Base-by-base conservation (phyloP, 176 grass and related monocot species). In the Themeda triandra region DNA sequence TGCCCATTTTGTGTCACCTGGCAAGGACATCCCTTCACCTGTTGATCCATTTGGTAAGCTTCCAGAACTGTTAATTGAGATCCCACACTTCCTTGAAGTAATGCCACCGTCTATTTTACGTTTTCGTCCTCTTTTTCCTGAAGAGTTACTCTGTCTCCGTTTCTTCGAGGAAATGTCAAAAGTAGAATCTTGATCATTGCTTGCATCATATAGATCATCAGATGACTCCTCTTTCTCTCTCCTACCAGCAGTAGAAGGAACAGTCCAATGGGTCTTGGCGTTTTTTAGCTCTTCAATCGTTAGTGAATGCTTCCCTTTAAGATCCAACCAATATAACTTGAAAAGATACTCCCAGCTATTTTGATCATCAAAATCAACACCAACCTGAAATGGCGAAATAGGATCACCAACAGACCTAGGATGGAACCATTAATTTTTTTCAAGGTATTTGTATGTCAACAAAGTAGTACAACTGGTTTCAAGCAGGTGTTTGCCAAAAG, bases 301-400 rank as follows among this genome's bases (percentile, higher is more conserved):
- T 86, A 99, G 72, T 41, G 73, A 83, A 56, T 94, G 65, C 11
- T 92, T 99, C 73, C 90, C 66, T 90, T 96, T 99, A n/a, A 90
- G 67, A 83, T 92, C 84, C 58, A 99, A 91, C 97, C 97, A 99
- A 84, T 99, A 99, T 72, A 96, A 79, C 81, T 99, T 99, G 86
- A 99, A 99, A 66, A 99, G 91, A 82, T 99, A 99, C 86, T 99
- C 93, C 97, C 97, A 99, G 79, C 90, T 99, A 89, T 85, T 92
- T 86, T 91, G 84, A 73, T 99, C 97, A 80, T 99, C 92, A 84
- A 99, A 99, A 86, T 99, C 97, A 84, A 99, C 90, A 19, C 33
- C 86, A 87, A 82, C 88, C 97, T 99, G 86, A 37, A 82, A 39
- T 41, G 23, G 48, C 2, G 32, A 37, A 71, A 64, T 24, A 77